Percentiles rank a stretch among this genome's conserved stretches.
These are phyloP conservation scores for Adansonia grandidieri DNA, from an alignment of 441 rosid genomes.

Conservation along the genomic window DNA sequence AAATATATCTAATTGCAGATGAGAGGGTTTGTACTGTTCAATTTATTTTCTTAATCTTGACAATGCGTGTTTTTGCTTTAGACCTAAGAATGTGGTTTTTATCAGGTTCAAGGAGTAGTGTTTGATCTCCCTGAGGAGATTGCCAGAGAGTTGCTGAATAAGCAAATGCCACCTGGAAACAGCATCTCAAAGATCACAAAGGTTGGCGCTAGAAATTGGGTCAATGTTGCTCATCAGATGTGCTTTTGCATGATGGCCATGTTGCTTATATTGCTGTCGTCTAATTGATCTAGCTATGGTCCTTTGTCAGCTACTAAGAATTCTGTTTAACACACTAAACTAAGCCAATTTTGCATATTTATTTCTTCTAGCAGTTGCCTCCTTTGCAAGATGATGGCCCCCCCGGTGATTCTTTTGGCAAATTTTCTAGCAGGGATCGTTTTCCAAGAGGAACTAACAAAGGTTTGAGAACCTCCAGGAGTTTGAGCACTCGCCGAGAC, in stretches of 20 bases:
- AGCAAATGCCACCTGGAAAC: conserved; percentile 81
- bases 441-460: conserved; percentile 29
- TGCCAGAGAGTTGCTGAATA: conserved; percentile 73
- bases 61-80: conserved; percentile 10
- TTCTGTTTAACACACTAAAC: not conserved
- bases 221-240: not conserved
- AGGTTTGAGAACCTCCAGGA: conserved; percentile 54
- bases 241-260: not conserved
- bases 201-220: conserved; percentile 43
- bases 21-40: conserved; percentile 58
- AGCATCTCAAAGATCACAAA: conserved; percentile 71
- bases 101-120: conserved; percentile 94
- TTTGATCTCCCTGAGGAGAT: conserved; percentile 96
- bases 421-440: conserved; percentile 70
- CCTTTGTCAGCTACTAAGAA: not conserved
- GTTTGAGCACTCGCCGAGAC: conserved; percentile 60
- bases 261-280: not conserved
- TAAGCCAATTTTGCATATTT: conserved; percentile 7
- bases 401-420: conserved; percentile 75
- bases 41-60: conserved; percentile 7
- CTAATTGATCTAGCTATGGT: not conserved
- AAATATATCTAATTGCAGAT: conserved; percentile 85
- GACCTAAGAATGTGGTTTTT: conserved; percentile 19
- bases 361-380: conserved; percentile 61
- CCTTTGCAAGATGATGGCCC: conserved; percentile 93